Evolutionary conservation across 1,284 basidiomycete species (phyloP).

Genomic region (Acaromyces ingoldii): DNA sequence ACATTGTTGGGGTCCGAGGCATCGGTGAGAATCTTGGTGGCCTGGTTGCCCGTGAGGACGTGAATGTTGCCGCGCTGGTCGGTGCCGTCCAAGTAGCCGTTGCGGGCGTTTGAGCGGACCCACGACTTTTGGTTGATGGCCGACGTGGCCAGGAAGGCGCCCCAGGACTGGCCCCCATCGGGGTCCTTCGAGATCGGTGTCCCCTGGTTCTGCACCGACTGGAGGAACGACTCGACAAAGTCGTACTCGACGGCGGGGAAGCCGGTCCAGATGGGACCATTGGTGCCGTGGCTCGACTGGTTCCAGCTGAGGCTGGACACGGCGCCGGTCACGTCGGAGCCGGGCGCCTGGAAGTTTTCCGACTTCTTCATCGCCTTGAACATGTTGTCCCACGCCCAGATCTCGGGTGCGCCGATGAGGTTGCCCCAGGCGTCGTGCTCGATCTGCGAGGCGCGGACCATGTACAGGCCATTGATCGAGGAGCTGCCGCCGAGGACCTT

Average conservation of each 20-base stretch:
- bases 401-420: conserved; percentile 14
- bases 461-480: conserved; percentile 44
- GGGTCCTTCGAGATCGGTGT: conserved; percentile 55
- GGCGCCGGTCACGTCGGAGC: conserved; percentile 18
- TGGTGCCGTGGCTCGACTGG: conserved; percentile 54
- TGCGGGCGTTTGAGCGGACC: conserved; percentile 65
- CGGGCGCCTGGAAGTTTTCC: conserved; percentile 55
- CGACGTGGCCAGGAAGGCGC: conserved; percentile 62
- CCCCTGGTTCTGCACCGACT: conserved; percentile 49
- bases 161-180: conserved; percentile 57
- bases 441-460: conserved; percentile 21
- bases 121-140: conserved; percentile 60
- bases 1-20: conserved; percentile 53
- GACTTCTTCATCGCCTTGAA: conserved; percentile 55
- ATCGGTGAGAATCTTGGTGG: conserved; percentile 63
- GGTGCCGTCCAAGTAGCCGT: conserved; percentile 66
- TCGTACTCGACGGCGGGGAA: conserved; percentile 29
- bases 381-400: conserved; percentile 34
- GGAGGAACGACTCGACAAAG: conserved; percentile 27
- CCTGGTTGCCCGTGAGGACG: conserved; percentile 61
- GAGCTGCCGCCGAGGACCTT: conserved; percentile 35
- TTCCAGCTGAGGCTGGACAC: conserved; percentile 37
- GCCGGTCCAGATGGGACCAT: conserved; percentile 55
- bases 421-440: conserved; percentile 34
- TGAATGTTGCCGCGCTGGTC: conserved; percentile 62